Evolutionary conservation across 2,329 filamentous ascomycete genomes (phyloP).

Genomic region (Fusarium tjaetaba): DNA sequence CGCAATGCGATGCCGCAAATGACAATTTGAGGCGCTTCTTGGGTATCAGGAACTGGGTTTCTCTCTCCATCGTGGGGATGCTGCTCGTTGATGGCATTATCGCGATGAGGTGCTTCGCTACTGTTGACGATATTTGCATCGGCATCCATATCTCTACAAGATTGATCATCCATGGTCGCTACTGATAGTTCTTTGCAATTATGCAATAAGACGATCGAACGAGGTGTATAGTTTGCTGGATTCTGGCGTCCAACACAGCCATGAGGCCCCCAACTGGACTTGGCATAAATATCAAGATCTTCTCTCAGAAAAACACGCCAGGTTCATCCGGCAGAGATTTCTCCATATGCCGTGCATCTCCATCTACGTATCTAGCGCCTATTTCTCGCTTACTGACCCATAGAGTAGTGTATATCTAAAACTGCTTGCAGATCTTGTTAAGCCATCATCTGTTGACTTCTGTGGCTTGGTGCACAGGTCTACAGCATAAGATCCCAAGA

Average conservation of each 20-base stretch:
- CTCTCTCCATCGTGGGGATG: neutral
- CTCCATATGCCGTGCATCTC: neutral
- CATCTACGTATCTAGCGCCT: neutral
- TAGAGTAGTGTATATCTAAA: neutral
- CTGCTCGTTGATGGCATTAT: neutral
- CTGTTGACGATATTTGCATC: too few species aligned
- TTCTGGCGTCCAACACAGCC: neutral
- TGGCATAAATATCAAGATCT: neutral
- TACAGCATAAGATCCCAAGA: neutral
- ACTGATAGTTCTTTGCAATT: neutral
- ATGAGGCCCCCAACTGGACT: neutral
- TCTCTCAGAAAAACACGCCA: too few species aligned
- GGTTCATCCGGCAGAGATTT: neutral
- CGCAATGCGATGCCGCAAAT: conserved; percentile 7
- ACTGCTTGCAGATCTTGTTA: neutral
- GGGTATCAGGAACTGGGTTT: neutral
- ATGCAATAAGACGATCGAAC: neutral
- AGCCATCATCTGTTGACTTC: neutral
- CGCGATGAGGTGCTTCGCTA: too few species aligned
- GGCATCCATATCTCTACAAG: neutral
- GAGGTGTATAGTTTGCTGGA: neutral
- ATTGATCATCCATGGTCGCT: neutral
- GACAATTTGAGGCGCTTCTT: neutral
- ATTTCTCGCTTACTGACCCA: neutral
- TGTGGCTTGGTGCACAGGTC: neutral